phyloP scores from a whole-genome alignment of 2,329 filamentous ascomycete species.

The Xylaria sp. region DNA sequence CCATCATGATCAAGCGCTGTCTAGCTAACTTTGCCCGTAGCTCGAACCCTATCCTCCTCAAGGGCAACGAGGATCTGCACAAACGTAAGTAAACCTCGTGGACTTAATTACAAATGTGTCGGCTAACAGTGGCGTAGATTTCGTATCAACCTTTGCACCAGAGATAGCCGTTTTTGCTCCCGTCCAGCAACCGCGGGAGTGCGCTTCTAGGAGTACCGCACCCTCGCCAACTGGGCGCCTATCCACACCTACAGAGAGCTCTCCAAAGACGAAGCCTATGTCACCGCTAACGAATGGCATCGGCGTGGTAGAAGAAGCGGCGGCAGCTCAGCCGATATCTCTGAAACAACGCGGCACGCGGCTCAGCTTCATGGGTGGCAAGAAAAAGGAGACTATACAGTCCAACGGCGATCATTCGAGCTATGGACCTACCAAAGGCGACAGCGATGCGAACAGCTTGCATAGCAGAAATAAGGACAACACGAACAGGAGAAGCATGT shows the following conservation, averaged over 20 bases:
- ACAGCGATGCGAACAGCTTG: conserved; percentile 37
- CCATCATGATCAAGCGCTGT: conserved; percentile 82
- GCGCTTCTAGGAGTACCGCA: conserved; percentile 42
- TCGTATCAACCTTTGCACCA: conserved; percentile 63
- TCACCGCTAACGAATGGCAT: conserved; percentile 30
- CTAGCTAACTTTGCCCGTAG: conserved; percentile 69
- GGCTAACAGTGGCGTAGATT: conserved; percentile 48
- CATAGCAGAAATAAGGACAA: conserved; percentile 41
- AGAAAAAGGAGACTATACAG: conserved; percentile 47
- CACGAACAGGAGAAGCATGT: conserved; percentile 47
- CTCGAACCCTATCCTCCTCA: conserved; percentile 60
- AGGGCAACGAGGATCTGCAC: conserved; percentile 61
- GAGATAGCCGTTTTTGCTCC: conserved; percentile 67
- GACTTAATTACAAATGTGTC: conserved; percentile 11
- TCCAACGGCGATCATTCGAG: conserved; percentile 31
- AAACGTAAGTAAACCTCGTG: conserved; percentile 56
- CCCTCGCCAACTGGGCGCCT: conserved; percentile 45
- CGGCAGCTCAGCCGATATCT: conserved; percentile 54
- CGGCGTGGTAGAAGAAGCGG: conserved; percentile 51
- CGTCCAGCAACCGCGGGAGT: conserved; percentile 46
- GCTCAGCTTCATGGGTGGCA: conserved; percentile 60
- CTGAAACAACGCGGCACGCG: conserved; percentile 55
- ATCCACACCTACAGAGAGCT: conserved; percentile 37
- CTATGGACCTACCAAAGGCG: conserved; percentile 34
- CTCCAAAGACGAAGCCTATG: conserved; percentile 23